phyloP scores from a whole-genome alignment of 2,329 filamentous ascomycete species.

The Venturia oleaginea region DNA sequence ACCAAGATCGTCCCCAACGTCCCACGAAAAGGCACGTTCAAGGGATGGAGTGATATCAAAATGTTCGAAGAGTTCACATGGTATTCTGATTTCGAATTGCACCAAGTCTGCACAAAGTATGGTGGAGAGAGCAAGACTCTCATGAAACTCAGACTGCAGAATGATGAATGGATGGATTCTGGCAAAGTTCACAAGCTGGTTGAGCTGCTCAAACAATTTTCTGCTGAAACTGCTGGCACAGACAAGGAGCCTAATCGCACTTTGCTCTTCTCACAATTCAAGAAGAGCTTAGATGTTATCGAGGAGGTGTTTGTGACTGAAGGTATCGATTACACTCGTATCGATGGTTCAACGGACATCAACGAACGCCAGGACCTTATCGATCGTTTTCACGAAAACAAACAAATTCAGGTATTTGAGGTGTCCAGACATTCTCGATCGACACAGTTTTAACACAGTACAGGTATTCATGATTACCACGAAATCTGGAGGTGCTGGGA shows the following conservation, averaged over 20 bases:
- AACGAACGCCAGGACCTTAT: slow-evolving; percentile 78
- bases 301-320: slow-evolving; percentile 69
- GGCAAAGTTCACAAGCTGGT: slow-evolving; percentile 82
- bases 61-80: slow-evolving; percentile 46
- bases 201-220: slow-evolving; percentile 63
- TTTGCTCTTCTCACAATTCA: slow-evolving; percentile 90
- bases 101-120: slow-evolving; percentile 49
- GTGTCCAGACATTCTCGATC: too few species aligned
- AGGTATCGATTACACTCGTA: slow-evolving; percentile 67
- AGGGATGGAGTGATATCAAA: slow-evolving; percentile 47
- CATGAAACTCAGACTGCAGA: slow-evolving; percentile 47
- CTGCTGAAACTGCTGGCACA: slow-evolving; percentile 52
- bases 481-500: slow-evolving; percentile 89
- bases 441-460: too few species aligned
- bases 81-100: slow-evolving; percentile 54
- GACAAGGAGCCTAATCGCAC: slow-evolving; percentile 47
- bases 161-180: slow-evolving; percentile 59
- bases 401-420: slow-evolving; percentile 69
- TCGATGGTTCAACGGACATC: slow-evolving; percentile 78
- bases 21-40: slow-evolving; percentile 57
- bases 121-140: slow-evolving; percentile 30
- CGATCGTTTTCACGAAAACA: slow-evolving; percentile 71
- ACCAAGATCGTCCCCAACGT: slow-evolving; percentile 10
- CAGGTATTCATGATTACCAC: slow-evolving; percentile 92
- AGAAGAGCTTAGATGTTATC: slow-evolving; percentile 82